These are phyloP conservation scores for Pseudogymnoascus destructans DNA, from an alignment of 2,329 filamentous ascomycete species.

Conservation along the genomic window DNA sequence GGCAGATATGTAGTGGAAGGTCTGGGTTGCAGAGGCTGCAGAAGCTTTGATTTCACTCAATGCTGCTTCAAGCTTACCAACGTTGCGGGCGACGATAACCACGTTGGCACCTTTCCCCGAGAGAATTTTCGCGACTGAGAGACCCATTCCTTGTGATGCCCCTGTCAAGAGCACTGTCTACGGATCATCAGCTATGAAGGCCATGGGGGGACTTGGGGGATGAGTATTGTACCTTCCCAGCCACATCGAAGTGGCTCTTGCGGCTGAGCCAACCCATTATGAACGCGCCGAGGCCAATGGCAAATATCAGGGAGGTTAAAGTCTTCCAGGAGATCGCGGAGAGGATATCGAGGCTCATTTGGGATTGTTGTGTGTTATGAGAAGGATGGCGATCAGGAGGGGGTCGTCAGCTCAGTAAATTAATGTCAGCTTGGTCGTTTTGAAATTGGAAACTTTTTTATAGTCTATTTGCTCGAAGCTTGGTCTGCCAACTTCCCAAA, in stretches of 20 bases:
- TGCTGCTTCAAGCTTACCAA: slow-evolving; percentile 59
- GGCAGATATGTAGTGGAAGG: slow-evolving; percentile 71
- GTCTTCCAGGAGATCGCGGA: background rate
- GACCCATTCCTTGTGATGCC: slow-evolving; percentile 85
- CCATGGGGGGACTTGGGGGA: background rate
- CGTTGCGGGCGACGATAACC: slow-evolving; percentile 69
- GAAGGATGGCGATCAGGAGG: background rate
- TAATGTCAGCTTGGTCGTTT: background rate
- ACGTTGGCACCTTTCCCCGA: slow-evolving; percentile 75
- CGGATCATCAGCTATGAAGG: slow-evolving; percentile 9
- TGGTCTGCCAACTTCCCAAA: background rate
- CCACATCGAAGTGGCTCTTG: slow-evolving; percentile 16
- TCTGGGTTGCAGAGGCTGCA: slow-evolving; percentile 51
- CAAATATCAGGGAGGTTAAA: background rate
- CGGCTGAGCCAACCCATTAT: slow-evolving; percentile 13
- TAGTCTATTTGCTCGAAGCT: background rate
- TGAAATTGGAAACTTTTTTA: background rate
- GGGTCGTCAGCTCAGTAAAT: background rate
- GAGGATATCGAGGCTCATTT: slow-evolving; percentile 2
- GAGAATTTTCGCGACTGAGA: slow-evolving; percentile 59
- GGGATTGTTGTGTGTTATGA: background rate
- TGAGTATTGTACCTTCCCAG: slow-evolving; percentile 13
- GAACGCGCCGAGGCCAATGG: slow-evolving; percentile 11
- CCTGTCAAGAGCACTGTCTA: slow-evolving; percentile 85
- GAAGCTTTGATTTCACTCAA: slow-evolving; percentile 56